Base-by-base conservation (phyloP, 306 rosid genomes). In the Vachellia pachyceras region DNA sequence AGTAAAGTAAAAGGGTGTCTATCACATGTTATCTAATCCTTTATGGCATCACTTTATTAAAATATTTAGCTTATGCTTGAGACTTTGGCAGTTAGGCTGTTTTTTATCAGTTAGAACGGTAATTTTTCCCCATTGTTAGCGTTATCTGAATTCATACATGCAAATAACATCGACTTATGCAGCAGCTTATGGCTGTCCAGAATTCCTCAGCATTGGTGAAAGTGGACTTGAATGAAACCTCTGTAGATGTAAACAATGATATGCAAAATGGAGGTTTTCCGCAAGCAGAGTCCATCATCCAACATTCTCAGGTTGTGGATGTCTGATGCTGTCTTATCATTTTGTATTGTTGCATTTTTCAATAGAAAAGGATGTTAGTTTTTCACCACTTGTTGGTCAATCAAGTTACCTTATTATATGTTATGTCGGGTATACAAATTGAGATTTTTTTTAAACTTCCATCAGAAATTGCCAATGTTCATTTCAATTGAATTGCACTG, bases 271-370 rank as follows among this genome's bases (percentile, higher is more conserved):
- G 66, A 82, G 93, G 90, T 20, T 82, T 82, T 75, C 33, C 79
- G 3, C 90, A 87, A 49, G 97, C 90, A 36, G 89, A 91, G 65
- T 79, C 88, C 73, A 79, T 93, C 78, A n/a, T 91, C 76, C 84
- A 44, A 54, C 76, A 63, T 47, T 88, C 97, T 69, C 89, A 93
- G 97, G 97, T 91, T 52, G 55, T 35, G 37, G 54, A 36, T 40
- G 9, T 76, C 52, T 72, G 36, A 18, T 66, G 7, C 10, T 73
- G 69, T 23, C 82, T 73, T 36, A 55, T 18, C n/a, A 54, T 73
- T 17, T 46, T 3, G 1, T 40, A 14, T 78, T 79, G 41, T 69
- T 75, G 44, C 17, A 36, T 67, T 67, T 77, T 36, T 33, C 57
- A 79, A 42, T 64, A 35, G n/a, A 50, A 69, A 72, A 25, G 58